phyloP scores from a whole-genome alignment of 1,284 basidiomycete species.

The Tausonia pullulans region DNA sequence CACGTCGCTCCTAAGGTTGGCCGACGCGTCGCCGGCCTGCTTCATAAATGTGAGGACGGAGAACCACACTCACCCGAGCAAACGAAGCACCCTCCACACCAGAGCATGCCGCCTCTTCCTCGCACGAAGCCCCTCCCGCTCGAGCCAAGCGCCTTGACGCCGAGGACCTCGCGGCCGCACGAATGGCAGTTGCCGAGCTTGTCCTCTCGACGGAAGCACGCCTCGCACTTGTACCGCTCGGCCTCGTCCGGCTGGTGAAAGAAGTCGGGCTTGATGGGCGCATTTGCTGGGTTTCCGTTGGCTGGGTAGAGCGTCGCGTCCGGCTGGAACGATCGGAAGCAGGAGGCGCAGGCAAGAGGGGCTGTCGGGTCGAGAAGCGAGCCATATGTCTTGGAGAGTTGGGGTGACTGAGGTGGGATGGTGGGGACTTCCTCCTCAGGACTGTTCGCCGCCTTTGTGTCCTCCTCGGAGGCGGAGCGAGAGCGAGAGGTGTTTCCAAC shows the following conservation, averaged over 20 bases:
- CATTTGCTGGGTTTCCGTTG: background rate
- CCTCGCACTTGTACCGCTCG: background rate
- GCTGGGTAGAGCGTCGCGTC: slow-evolving; percentile 1
- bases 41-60: too few relatives aligned
- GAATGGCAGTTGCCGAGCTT: background rate
- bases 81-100: background rate
- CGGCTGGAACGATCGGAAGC: background rate
- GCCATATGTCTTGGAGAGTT: background rate
- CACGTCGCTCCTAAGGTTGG: too few relatives aligned
- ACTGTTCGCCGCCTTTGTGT: too few relatives aligned
- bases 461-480: too few relatives aligned
- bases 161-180: background rate
- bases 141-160: background rate
- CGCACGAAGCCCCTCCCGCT: slow-evolving; percentile 1
- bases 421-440: too few relatives aligned
- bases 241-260: background rate
- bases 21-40: too few relatives aligned
- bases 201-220: background rate
- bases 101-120: background rate
- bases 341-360: slow-evolving; percentile 1
- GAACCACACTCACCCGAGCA: background rate
- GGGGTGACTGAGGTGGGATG: too few relatives aligned
- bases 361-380: background rate
- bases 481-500: too few relatives aligned
- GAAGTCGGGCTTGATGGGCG: background rate